Base-by-base conservation (phyloP, 805 yeast genomes). In the Ogataea methylovora region DNA sequence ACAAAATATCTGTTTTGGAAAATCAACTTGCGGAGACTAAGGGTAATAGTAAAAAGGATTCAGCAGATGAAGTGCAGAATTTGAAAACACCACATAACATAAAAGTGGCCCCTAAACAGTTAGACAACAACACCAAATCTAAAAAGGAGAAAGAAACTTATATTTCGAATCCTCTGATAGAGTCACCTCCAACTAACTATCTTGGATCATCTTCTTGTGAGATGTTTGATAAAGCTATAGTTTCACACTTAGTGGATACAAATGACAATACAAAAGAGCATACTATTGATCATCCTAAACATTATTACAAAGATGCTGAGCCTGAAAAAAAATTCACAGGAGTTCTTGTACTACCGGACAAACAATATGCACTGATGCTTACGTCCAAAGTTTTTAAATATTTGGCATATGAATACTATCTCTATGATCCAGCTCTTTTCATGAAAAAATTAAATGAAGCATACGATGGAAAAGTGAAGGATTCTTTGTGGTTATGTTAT, bases 291-390 rank as follows among this genome's bases (percentile, higher is more conserved):
- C 21, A 30, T 10, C 41, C 34, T 14, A n/a, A 35, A 26, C 42
- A 40, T 35, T 40, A 34, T 28, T 40, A 30, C 24, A 31, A 29
- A 25, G 44, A 40, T 24, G 39, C 44, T 3, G 24, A 32, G 4
- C 18, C 33, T 11, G 39, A 40, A 4, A 22, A 36, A 4, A 21
- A 42, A 20, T 41, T 37, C 32, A 34, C 32, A 12, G 51, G 49
- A 4, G 34, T 40, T 19, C 35, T 48, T 3, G 40, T 41, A 27
- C 32, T 48, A 16, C 52, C 52, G 3, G 44, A 47, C 15, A 43
- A 42, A 24, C 38, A 37, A 12, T 48, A 44, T 32, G 39, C 45
- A 6, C 9, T 45, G 8, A 29, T 32, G 17, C 26, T 46, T 21
- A 36, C 43, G 12, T 34, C 36, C 9, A 35, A 38, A 10, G 45